Percentiles rank a stretch among this genome's conserved stretches.
These are phyloP conservation scores for Suhomyces wounanorum DNA, from an alignment of 1,139 yeast genomes.

Conservation along the genomic window DNA sequence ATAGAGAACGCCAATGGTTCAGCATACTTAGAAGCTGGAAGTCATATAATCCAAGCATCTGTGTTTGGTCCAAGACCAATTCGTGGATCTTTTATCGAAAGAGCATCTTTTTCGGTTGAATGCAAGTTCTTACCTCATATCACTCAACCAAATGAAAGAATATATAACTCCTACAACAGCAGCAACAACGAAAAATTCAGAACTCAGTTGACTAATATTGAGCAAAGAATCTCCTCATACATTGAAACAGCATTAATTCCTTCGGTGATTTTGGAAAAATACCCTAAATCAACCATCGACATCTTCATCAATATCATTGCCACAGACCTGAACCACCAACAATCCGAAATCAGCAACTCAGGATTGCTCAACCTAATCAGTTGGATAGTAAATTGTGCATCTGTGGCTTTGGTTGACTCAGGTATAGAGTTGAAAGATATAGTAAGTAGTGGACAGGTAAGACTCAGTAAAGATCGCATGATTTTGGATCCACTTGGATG, in stretches of 20 bases:
- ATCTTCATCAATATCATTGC: constrained; percentile 71
- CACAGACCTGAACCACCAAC: constrained; percentile 22
- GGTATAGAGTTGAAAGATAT: constrained; percentile 78
- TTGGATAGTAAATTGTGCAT: constrained; percentile 59
- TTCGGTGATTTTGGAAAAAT: constrained; percentile 64
- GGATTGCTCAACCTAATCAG: constrained; percentile 41
- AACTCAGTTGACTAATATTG: constrained; percentile 46
- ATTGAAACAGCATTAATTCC: constrained; percentile 62
- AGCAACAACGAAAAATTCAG: constrained; percentile 36
- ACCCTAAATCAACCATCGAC: constrained; percentile 89
- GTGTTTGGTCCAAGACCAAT: constrained; percentile 92
- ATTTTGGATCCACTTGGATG: constrained; percentile 23
- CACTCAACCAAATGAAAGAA: constrained; percentile 37
- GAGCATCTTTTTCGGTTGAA: constrained; percentile 70
- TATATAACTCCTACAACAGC: constrained; percentile 23
- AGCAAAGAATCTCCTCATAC: constrained; percentile 55
- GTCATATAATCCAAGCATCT: constrained; percentile 63
- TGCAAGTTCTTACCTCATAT: constrained; percentile 59
- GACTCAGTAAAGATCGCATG: constrained; percentile 19
- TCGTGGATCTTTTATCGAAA: constrained; percentile 69
- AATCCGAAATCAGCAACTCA: constrained; percentile 29
- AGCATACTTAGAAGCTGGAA: constrained; percentile 70
- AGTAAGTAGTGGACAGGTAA: constrained; percentile 70
- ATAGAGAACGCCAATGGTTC: constrained; percentile 83
- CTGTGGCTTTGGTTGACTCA: constrained; percentile 79